Evolutionary conservation across 2,329 filamentous ascomycete genomes (phyloP), one percentile per base, ranked within the genome.

Genomic region (Tympanopsis confertula): DNA sequence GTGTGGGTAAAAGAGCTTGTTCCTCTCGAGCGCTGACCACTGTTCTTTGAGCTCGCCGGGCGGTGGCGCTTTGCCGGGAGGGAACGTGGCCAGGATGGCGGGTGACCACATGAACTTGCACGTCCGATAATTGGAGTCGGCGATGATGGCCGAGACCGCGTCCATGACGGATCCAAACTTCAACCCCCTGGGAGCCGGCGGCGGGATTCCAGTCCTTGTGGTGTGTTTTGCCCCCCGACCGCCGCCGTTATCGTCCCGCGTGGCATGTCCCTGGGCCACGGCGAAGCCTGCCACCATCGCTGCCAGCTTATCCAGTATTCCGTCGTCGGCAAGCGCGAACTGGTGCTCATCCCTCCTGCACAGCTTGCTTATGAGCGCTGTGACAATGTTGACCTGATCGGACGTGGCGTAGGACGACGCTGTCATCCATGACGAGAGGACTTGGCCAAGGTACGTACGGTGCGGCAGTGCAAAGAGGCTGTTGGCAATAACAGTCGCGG

Each of bases 251-350:
- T 71, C 67, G 22, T n/a, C n/a, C 22, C 7, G 22, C 22, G n/a
- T 26, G 38, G 65, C 55, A 43, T 79, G 71, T 7, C 80, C 82
- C 42, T 78, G 69, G 4, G 72, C 66, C 2, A 83, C 76, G 29
- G 82, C 74, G 50, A 83, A 82, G 39, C 70, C 78, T 38, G 75
- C 85, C 41, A 96, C 61, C 45, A 79, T 79, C 4, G 76, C 70
- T 19, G 86, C 82, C 19, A 96, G 68, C 12, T 80, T 73, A 57
- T 94, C 86, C 20, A 96, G 64, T 18, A 94, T 69, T 4, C 85
- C 84, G 12, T 68, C 69, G 26, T 79, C 78, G 10, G 84, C 74
- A 39, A 95, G 61, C 14, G 72, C 63, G 42, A 74, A 71, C 56
- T 83, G 85, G 43, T 91, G 78, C 10, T 62, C 61, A 41, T 87